Evolutionary conservation across 2,329 filamentous ascomycete species (phyloP), one percentile per base, ranked within the genome.

Genomic region (Alternaria conjuncta): DNA sequence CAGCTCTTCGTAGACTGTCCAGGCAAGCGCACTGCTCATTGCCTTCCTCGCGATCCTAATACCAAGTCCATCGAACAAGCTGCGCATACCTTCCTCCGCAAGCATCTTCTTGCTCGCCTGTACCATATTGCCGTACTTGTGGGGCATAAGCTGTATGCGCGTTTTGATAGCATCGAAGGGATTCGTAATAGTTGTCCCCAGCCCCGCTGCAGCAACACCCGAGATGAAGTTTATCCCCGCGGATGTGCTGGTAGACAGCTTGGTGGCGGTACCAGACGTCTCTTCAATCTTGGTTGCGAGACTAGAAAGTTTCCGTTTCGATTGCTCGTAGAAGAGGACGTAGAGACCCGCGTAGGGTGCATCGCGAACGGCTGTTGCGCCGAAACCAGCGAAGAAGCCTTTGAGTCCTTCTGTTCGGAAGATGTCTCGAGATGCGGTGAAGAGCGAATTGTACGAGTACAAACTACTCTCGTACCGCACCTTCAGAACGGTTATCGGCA

Each of bases 151-250:
- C 82, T 99, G 96, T 71, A 99, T 89, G 54, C 96, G 85, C 21
- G 96, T 99, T 84, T 99, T 99, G 79, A 98, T 90, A 1, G 94
- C 94, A 80, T 99, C 96, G 75, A 98, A 98, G 0, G 96, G 96
- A 79, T 99, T 99, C 9, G 96, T 97, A 41, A 98, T 86, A 5
- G 91, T 90, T 1, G 94, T 97, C 59, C 94, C 96, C 28, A 92
- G 83, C 2, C 90, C 91, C 1, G 93, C 95, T 4, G 95, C 94
- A 5, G 94, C 75, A 4, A 93, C 89, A 12, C 92, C 95, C 0
- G 93, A 95, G 13, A 87, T 83, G 74, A 97, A 97, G 79, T 99
- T 97, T 72, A 97, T 92, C 1, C 87, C 87, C 0, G 89, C 88
- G 0, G 87, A 88, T 43, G 84, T 78, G 15, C 69, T 72, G 3